Evolutionary conservation across 345 rosid genomes (phyloP).

Genomic region (Populus tremula): DNA sequence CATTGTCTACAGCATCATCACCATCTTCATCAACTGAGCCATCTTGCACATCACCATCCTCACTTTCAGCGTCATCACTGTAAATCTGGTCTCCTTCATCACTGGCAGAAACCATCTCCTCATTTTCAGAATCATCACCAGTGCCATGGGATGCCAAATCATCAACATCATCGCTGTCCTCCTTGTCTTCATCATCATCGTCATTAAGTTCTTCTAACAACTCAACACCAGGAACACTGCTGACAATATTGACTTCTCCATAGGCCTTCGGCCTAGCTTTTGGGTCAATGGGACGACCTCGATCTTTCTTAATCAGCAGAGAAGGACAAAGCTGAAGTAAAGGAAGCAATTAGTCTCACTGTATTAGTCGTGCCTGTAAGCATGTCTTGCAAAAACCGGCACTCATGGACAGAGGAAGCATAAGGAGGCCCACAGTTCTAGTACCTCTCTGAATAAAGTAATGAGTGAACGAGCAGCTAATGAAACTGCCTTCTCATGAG

Average conservation of each 20-base stretch:
- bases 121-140: conserved; percentile 29
- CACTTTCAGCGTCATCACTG: conserved; percentile 28
- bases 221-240: conserved; percentile 69
- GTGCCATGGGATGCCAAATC: conserved; percentile 31
- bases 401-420: conserved; percentile 4
- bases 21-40: conserved; percentile 28
- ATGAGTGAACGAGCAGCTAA: conserved; percentile 85
- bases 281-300: conserved; percentile 76
- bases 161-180: conserved; percentile 27
- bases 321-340: conserved; percentile 74
- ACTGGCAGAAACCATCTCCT: conserved; percentile 16
- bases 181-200: conserved; percentile 31
- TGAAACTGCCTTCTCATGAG: conserved; percentile 85
- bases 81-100: conserved; percentile 40
- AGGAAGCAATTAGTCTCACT: conserved; percentile 6
- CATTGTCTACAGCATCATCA: conserved; percentile 23
- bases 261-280: conserved; percentile 79
- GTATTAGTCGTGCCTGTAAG: not conserved
- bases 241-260: conserved; percentile 66
- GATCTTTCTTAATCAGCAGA: conserved; percentile 86
- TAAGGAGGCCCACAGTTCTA: not conserved
- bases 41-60: conserved; percentile 43
- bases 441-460: conserved; percentile 90
- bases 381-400: not conserved
- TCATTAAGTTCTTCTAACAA: conserved; percentile 38